phyloP scores from a whole-genome alignment of 768 basidiomycete genomes.

The Sporobolomyces phaffii region DNA sequence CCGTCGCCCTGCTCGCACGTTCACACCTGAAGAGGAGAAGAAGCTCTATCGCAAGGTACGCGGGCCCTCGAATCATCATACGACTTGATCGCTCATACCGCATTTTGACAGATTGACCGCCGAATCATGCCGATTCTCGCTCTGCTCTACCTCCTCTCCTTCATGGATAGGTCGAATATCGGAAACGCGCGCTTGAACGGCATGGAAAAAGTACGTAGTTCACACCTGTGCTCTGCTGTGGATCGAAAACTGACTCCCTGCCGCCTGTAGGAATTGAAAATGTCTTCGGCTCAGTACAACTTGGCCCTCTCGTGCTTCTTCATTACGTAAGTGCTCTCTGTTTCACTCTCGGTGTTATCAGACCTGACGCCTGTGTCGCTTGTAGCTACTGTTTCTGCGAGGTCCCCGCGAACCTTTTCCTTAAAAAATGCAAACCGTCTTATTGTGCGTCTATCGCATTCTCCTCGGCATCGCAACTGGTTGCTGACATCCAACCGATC shows the following conservation, averaged over 20 bases:
- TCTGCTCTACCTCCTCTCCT: constrained; percentile 24
- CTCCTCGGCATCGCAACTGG: too few relatives aligned
- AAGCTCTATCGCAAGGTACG: constrained; percentile 30
- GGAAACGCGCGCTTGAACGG: constrained; percentile 31
- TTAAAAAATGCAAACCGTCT: constrained; percentile 27
- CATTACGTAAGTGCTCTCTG: constrained; percentile 5
- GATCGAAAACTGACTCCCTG: too few relatives aligned
- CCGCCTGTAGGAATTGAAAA: too few relatives aligned
- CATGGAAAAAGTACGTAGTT: constrained; percentile 38
- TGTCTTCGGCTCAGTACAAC: constrained; percentile 35
- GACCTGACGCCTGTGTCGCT: neutral
- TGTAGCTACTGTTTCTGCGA: constrained; percentile 26
- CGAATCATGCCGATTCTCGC: constrained; percentile 29
- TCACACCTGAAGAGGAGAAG: constrained; percentile 27
- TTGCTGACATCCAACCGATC: too few relatives aligned
- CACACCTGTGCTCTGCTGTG: too few relatives aligned
- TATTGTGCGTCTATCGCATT: constrained; percentile 13
- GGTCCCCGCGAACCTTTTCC: constrained; percentile 38
- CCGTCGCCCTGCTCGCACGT: constrained; percentile 1
- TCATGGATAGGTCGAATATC: constrained; percentile 38
- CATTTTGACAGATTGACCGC: constrained; percentile 12
- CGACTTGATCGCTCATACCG: neutral
- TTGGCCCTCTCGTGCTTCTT: constrained; percentile 23
- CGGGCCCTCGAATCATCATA: neutral
- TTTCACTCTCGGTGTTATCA: neutral